Evolutionary conservation across 176 grass and related monocot species (phyloP).

Genomic region (Oryza glumipatula): DNA sequence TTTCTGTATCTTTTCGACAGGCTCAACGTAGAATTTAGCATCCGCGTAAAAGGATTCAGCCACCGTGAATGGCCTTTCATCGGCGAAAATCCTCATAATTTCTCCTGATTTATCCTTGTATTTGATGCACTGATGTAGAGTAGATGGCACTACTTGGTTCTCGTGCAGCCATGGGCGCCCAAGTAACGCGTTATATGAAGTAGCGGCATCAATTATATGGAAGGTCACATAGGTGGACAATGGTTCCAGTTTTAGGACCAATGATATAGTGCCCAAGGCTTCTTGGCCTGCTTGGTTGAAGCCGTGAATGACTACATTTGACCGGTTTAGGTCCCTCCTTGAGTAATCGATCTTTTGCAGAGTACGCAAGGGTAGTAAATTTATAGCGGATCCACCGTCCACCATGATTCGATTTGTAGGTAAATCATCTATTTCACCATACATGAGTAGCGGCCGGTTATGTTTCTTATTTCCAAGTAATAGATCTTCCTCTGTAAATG

Average conservation of each 20-base stretch:
- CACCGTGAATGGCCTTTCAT: not conserved
- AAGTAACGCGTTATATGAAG: too few species aligned
- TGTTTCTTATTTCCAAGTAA: not conserved
- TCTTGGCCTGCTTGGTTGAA: too few species aligned
- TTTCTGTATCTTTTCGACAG: not conserved
- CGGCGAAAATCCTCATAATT: not conserved
- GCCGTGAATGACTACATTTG: too few species aligned
- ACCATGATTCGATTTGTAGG: not conserved
- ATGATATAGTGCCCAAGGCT: too few species aligned
- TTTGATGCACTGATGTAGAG: too few species aligned
- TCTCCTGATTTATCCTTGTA: not conserved
- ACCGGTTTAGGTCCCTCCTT: too few species aligned
- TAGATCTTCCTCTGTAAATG: not conserved
- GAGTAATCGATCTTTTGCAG: too few species aligned
- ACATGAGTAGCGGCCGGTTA: not conserved
- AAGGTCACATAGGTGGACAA: too few species aligned
- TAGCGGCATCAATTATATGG: too few species aligned
- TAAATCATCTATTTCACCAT: not conserved
- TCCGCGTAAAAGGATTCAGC: not conserved
- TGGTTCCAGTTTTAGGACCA: too few species aligned
- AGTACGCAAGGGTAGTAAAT: not conserved
- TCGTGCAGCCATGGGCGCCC: too few species aligned
- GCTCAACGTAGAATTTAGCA: conserved; percentile 18
- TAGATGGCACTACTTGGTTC: too few species aligned
- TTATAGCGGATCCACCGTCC: not conserved